Evolutionary conservation across 768 basidiomycete genomes (phyloP).

Genomic region (Rhodosporidiobolus odoratus): DNA sequence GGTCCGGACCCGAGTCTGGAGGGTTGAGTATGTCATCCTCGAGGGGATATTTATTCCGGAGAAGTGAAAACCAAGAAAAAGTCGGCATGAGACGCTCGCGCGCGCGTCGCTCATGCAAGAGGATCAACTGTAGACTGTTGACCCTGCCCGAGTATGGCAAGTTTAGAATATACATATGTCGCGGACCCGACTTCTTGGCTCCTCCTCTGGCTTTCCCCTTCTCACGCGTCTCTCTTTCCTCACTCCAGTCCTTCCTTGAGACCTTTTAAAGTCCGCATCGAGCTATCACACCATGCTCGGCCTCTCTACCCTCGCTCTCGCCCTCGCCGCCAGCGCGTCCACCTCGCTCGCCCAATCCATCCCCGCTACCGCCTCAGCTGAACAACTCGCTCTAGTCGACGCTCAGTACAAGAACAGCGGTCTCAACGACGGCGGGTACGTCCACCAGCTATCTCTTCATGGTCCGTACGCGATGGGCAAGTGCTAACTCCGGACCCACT

Average conservation of each 20-base stretch:
- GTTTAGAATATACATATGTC: no score
- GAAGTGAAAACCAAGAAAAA: no score
- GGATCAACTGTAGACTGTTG: no score
- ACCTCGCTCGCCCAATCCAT: conserved; percentile 6
- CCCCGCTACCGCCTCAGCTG: not conserved
- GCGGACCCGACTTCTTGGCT: not conserved
- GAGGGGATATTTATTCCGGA: no score
- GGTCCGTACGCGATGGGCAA: no score
- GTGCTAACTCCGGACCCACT: not conserved
- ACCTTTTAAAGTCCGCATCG: not conserved
- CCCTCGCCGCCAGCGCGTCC: conserved; percentile 3
- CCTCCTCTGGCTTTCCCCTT: not conserved
- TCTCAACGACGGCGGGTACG: conserved; percentile 16
- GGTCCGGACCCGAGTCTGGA: not conserved
- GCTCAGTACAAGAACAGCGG: conserved; percentile 31
- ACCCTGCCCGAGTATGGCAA: no score
- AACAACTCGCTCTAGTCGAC: conserved; percentile 16
- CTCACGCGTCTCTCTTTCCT: not conserved
- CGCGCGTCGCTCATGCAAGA: no score
- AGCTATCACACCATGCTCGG: conserved; percentile 63
- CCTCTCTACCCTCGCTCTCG: conserved; percentile 52
- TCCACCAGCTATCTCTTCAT: not conserved
- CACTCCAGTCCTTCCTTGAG: not conserved
- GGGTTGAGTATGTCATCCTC: no score
- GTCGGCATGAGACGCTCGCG: no score